Percentiles rank a stretch among this genome's conserved stretches.
phyloP scores from a whole-genome alignment of 1,284 basidiomycete species.

The Neolentinus lepideus region DNA sequence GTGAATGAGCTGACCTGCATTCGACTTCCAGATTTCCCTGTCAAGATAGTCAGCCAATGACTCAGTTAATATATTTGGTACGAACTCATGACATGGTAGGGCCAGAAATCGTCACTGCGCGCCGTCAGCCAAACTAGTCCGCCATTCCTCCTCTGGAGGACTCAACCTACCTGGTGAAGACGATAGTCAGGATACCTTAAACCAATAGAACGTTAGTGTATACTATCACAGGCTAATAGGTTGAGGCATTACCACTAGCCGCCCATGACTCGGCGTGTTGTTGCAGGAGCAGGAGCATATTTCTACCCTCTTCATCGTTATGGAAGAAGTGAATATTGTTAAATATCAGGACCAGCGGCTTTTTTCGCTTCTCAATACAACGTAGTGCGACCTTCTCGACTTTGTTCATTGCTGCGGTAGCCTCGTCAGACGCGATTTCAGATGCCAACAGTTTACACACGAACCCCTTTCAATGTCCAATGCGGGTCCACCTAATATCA shows the following conservation, averaged over 20 bases:
- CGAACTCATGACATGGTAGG: conserved; percentile 43
- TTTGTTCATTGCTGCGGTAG: conserved; percentile 61
- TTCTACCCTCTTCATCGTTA: conserved; percentile 71
- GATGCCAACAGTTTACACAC: conserved; percentile 6
- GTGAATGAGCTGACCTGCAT: conserved; percentile 48
- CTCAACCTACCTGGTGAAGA: conserved; percentile 65
- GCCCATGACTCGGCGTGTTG: conserved; percentile 83
- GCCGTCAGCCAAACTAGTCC: conserved; percentile 3
- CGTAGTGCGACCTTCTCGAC: conserved; percentile 80
- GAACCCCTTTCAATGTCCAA: conserved; percentile 79
- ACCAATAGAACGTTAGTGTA: too few relatives aligned
- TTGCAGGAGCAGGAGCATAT: conserved; percentile 77
- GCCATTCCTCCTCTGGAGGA: too few relatives aligned
- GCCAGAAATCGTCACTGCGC: conserved; percentile 73
- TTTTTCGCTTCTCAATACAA: conserved; percentile 44
- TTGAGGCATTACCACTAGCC: conserved; percentile 51
- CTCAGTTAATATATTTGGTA: too few relatives aligned
- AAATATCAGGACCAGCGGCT: conserved; percentile 72
- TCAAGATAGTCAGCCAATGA: conserved; percentile 12
- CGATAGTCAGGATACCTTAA: conserved; percentile 67
- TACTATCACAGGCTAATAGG: too few relatives aligned
- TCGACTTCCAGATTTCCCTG: conserved; percentile 55
- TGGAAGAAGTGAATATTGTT: conserved; percentile 77
- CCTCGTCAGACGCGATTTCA: neutral
- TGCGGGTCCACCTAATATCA: conserved; percentile 56